phyloP scores from a whole-genome alignment of 192 early-diverging fungal species.

The Linnemannia schmuckeri region DNA sequence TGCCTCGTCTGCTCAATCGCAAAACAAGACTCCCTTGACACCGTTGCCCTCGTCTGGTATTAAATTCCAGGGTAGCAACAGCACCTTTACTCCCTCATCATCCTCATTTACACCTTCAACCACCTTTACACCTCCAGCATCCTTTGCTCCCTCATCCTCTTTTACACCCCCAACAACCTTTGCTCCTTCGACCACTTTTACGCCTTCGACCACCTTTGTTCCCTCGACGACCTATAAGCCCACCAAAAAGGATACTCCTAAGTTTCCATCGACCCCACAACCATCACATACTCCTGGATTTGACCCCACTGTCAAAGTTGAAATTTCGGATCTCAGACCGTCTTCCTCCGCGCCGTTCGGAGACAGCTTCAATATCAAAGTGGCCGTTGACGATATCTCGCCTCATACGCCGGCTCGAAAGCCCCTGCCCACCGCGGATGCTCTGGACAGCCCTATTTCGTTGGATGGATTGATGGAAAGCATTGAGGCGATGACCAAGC shows the following conservation, averaged over 20 bases:
- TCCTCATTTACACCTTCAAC: neutral
- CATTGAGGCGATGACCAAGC: slow-evolving; percentile 43
- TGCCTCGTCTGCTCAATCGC: neutral
- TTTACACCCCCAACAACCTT: neutral
- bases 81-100: neutral
- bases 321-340: slow-evolving; percentile 31
- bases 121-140: neutral
- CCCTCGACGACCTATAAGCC: slow-evolving; percentile 38
- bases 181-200: neutral
- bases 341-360: neutral
- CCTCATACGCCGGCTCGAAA: neutral
- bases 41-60: slow-evolving; percentile 9
- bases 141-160: neutral
- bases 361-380: slow-evolving; percentile 21
- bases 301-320: slow-evolving; percentile 41
- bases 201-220: neutral
- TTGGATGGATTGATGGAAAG: slow-evolving; percentile 52
- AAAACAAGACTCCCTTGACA: slow-evolving; percentile 9
- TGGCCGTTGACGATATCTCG: slow-evolving; percentile 28
- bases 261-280: slow-evolving; percentile 10
- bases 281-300: neutral
- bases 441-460: slow-evolving; percentile 36
- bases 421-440: neutral
- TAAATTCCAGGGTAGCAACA: slow-evolving; percentile 6
- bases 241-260: slow-evolving; percentile 34